A percentile compares a stretch with the other conserved stretches of the same genome.
Evolutionary conservation across 2,329 filamentous ascomycete genomes (phyloP).

Genomic region (Furcasterigmium furcatum): DNA sequence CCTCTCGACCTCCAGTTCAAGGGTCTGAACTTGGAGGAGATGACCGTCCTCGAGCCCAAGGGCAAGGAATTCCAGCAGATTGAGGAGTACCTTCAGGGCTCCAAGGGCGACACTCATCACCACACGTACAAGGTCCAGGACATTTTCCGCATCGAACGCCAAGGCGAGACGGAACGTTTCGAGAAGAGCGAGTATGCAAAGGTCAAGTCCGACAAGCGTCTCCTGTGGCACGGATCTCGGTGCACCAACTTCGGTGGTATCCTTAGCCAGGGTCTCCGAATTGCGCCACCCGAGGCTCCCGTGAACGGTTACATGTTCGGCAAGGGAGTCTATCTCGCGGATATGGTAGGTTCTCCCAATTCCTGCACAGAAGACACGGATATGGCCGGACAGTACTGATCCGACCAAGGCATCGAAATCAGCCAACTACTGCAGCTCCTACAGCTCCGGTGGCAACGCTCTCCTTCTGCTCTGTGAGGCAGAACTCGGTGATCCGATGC

Average conservation of each 20-base stretch:
- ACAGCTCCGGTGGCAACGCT: conserved; percentile 63
- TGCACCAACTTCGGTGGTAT: conserved; percentile 86
- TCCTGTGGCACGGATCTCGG: conserved; percentile 86
- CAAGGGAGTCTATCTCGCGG: conserved; percentile 85
- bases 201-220: conserved; percentile 61
- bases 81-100: conserved; percentile 62
- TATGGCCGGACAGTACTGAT: not conserved
- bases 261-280: conserved; percentile 82
- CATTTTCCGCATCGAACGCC: conserved; percentile 80
- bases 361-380: too few relatives aligned
- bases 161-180: conserved; percentile 70
- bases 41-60: conserved; percentile 61
- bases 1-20: conserved; percentile 70
- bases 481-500: conserved; percentile 69
- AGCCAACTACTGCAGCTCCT: conserved; percentile 68
- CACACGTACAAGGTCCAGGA: conserved; percentile 60
- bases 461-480: conserved; percentile 82
- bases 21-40: conserved; percentile 70
- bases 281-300: conserved; percentile 81
- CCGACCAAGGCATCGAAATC: conserved; percentile 61
- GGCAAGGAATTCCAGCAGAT: conserved; percentile 65
- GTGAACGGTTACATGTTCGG: conserved; percentile 84
- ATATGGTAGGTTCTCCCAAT: conserved; percentile 48
- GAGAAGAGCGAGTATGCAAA: conserved; percentile 50
- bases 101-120: conserved; percentile 64